Conservation (phyloP, 176 grass and related monocot genomes). For the Guadua angustifolia region DNA sequence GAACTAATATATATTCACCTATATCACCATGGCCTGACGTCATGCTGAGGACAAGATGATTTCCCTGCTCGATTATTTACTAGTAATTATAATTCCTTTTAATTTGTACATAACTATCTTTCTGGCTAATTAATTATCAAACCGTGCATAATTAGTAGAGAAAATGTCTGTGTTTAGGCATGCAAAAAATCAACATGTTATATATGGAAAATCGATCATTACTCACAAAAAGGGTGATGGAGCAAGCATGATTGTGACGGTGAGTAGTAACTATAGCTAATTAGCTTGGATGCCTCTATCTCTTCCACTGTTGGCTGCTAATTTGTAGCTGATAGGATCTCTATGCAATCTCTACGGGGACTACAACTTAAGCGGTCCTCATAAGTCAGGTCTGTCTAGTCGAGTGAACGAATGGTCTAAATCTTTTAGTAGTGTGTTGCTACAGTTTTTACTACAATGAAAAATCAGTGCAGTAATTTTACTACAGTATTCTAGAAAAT, state of each 20-base stretch:
- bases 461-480: too few relatives aligned
- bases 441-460: too few relatives aligned
- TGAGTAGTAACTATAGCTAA: not conserved
- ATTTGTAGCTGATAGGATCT: not conserved
- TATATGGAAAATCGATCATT: not conserved
- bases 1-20: not conserved
- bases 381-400: too few relatives aligned
- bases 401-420: too few relatives aligned
- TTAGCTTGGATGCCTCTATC: not conserved
- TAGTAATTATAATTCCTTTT: not conserved
- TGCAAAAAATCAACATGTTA: not conserved
- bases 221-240: not conserved
- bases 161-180: not conserved
- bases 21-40: not conserved
- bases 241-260: too few relatives aligned
- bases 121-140: not conserved
- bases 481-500: too few relatives aligned
- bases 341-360: too few relatives aligned
- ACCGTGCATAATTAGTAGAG: not conserved
- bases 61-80: not conserved
- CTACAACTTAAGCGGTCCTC: too few relatives aligned
- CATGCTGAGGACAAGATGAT: not conserved
- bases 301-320: not conserved
- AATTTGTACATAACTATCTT: not conserved
- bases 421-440: too few relatives aligned